phyloP scores from a whole-genome alignment of 2,329 filamentous ascomycete genomes.

The Emergomyces orientalis region DNA sequence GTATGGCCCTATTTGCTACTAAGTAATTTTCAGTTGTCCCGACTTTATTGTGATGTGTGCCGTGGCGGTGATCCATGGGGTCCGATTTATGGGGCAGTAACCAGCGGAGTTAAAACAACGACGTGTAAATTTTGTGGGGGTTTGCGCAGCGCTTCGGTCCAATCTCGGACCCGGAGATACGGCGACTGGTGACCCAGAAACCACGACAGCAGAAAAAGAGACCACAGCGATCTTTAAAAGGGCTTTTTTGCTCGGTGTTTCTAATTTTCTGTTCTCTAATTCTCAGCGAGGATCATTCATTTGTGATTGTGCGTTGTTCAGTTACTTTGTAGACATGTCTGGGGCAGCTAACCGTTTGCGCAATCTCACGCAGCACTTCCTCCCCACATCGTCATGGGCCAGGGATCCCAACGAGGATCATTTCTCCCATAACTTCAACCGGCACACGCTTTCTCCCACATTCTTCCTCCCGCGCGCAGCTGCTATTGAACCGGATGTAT shows the following conservation, averaged over 20 bases:
- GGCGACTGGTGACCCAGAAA: too few relatives aligned
- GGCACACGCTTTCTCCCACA: constrained; percentile 65
- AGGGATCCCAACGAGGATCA: constrained; percentile 10
- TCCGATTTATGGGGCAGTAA: not conserved
- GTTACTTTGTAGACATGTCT: constrained; percentile 20
- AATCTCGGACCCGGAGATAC: not conserved
- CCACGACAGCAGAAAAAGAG: not conserved
- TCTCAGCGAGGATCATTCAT: not conserved
- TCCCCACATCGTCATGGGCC: constrained; percentile 21
- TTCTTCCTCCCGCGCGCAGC: constrained; percentile 80
- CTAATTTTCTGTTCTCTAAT: not conserved
- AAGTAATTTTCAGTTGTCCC: not conserved
- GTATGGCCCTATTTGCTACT: not conserved
- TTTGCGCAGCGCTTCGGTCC: not conserved
- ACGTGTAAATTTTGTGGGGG: not conserved
- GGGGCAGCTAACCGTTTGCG: constrained; percentile 22
- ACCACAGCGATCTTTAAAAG: not conserved
- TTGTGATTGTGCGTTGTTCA: not conserved
- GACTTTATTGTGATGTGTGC: not conserved
- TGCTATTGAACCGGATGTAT: constrained; percentile 69
- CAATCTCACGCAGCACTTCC: constrained; percentile 25
- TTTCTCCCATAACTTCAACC: constrained; percentile 29
- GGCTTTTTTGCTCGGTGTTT: not conserved
- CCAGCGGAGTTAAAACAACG: not conserved
- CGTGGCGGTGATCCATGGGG: not conserved